Percentiles rank a stretch among this genome's conserved stretches.
Evolutionary conservation across 768 basidiomycete species (phyloP).

Genomic region (Ramaria sp.): DNA sequence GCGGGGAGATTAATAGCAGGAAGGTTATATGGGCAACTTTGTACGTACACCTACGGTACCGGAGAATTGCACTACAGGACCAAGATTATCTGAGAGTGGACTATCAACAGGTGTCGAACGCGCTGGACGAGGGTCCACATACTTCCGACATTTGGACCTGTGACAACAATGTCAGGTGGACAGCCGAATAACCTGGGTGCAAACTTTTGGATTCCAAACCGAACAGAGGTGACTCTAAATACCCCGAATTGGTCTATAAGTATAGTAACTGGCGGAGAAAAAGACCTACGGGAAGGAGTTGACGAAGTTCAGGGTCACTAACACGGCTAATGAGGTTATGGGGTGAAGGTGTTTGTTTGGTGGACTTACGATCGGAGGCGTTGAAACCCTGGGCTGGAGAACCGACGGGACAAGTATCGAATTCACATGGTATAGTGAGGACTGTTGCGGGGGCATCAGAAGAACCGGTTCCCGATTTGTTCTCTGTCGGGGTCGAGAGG

Average conservation of each 20-base stretch:
- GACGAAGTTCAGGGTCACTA: conserved; percentile 32
- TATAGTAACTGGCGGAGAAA: not conserved
- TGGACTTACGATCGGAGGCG: conserved; percentile 25
- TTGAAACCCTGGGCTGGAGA: conserved; percentile 34
- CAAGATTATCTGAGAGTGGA: conserved; percentile 15
- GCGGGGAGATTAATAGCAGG: not conserved
- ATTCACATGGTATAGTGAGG: conserved; percentile 28
- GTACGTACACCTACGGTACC: conserved; percentile 17
- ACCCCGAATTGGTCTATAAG: not conserved
- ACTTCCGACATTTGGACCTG: conserved; percentile 37
- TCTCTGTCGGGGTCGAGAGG: conserved; percentile 35
- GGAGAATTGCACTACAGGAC: conserved; percentile 15
- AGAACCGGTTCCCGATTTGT: conserved; percentile 36
- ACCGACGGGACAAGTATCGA: conserved; percentile 29
- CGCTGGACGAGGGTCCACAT: conserved; percentile 12
- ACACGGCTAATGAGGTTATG: not conserved
- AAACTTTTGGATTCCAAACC: conserved; percentile 34
- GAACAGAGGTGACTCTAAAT: conserved; percentile 25
- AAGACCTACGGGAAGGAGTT: conserved; percentile 27
- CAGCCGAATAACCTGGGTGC: conserved; percentile 29
- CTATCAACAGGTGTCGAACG: not conserved
- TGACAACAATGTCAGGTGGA: conserved; percentile 33
- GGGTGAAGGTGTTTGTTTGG: not conserved
- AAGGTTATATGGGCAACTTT: not conserved
- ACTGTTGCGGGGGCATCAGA: conserved; percentile 23